A percentile compares a stretch with the other conserved stretches of the same genome.
Conservation (phyloP, 2,329 filamentous ascomycete genomes). For the Dryadomyces quercus-mongolicae region DNA sequence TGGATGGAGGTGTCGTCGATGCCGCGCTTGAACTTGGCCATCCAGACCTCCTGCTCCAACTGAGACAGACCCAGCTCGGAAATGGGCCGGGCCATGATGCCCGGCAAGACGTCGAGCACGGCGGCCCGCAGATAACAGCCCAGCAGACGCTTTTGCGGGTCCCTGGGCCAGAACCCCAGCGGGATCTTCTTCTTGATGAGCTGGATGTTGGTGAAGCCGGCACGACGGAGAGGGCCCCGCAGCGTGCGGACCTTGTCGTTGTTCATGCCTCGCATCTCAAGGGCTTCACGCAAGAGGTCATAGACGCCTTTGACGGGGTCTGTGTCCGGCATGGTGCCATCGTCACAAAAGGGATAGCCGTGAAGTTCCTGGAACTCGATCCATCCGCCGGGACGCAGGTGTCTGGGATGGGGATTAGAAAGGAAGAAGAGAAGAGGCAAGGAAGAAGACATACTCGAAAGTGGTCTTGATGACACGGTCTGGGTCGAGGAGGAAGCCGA, state of each 20-base stretch:
- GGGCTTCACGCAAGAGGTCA: constrained; percentile 15
- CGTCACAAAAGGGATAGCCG: constrained; percentile 28
- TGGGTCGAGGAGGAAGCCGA: constrained; percentile 37
- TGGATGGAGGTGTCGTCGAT: constrained; percentile 23
- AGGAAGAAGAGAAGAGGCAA: too few relatives aligned
- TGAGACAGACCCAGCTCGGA: constrained; percentile 20
- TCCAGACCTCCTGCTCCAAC: constrained; percentile 19
- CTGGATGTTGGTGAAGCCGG: constrained; percentile 30
- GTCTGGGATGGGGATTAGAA: too few relatives aligned
- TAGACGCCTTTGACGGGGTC: constrained; percentile 23
- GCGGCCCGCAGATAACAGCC: constrained; percentile 26
- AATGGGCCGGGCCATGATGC: constrained; percentile 24
- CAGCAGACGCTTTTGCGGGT: constrained; percentile 24
- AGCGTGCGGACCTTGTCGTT: constrained; percentile 18
- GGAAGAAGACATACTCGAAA: constrained; percentile 18
- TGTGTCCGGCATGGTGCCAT: constrained; percentile 28
- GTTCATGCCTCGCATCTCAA: constrained; percentile 23
- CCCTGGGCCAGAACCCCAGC: constrained; percentile 29
- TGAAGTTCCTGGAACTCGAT: constrained; percentile 36
- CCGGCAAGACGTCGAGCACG: constrained; percentile 23
- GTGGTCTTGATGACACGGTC: constrained; percentile 29
- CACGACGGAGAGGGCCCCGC: constrained; percentile 22
- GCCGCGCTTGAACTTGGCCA: constrained; percentile 19
- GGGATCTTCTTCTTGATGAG: constrained; percentile 29
- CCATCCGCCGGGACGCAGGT: constrained; percentile 35